Evolutionary conservation across 164 flowering plant genomes (phyloP), one percentile per base, ranked within the genome.

Genomic region (Magnolia changhungtana): DNA sequence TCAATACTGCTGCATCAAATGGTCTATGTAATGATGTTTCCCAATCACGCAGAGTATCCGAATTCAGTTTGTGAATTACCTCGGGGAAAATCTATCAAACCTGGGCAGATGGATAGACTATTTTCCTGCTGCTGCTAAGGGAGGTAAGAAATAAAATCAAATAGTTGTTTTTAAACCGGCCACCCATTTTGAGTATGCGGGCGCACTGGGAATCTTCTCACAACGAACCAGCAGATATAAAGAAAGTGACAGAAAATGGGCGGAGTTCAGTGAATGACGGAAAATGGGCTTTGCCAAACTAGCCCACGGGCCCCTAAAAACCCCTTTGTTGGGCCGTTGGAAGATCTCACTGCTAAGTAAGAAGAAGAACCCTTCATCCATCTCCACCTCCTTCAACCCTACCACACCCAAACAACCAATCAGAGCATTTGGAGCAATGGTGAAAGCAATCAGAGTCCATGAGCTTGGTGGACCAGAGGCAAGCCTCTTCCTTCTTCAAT

Each of bases 381-480:
- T 18, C 19, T 63, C 65, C 7, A 65, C 37, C 50, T 24, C 16
- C 18, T 37, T 1, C 71, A 29, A 2, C 50, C 14, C 0, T 29
- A 29, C 49, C 61, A 2, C 16, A 55, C 0, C 4, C 61, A 55
- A 55, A 55, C 61, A 55, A 11, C 16, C 61, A 8, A 13, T 23
- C n/a, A 74, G 75, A 68, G 77, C 85, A 27, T 45, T 73, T 72
- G 74, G 81, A 14, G 50, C 82, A 1, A 92, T 94, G 98, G 97
- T 94, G 67, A 94, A 89, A 80, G 92, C 95, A 13, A 89, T 94
- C 52, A 87, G 89, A 85, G 87, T 91, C 67, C 84, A 94, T 80
- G 90, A 94, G 75, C 82, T 67, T 74, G 98, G 98, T 1, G 97
- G 93, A n/a, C 97, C 97, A 37, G 96, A 91, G 97, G 98, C 87